These are phyloP conservation scores for Kodamaea fungicola DNA, from an alignment of 1,139 yeast genomes.

Conservation along the genomic window DNA sequence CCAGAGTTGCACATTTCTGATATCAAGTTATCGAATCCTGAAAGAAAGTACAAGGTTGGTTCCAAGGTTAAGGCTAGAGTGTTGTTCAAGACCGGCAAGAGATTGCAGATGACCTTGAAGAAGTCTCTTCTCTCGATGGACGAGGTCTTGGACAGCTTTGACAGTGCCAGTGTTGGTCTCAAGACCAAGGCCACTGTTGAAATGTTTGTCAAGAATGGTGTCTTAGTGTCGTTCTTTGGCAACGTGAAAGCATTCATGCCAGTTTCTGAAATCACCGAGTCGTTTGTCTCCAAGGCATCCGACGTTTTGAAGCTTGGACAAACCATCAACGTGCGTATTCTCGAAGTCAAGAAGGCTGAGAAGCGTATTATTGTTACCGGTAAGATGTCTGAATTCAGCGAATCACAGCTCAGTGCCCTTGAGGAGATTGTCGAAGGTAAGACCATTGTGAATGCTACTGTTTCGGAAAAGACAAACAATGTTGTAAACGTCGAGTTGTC, in stretches of 20 bases:
- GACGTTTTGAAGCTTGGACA: conserved; percentile 84
- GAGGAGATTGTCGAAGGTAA: conserved; percentile 56
- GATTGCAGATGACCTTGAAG: conserved; percentile 67
- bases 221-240: conserved; percentile 80
- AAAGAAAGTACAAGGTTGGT: conserved; percentile 84
- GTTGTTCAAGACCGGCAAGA: conserved; percentile 34
- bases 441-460: conserved; percentile 55
- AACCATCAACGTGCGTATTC: conserved; percentile 69
- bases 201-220: conserved; percentile 72
- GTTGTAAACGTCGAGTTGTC: conserved; percentile 62
- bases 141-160: conserved; percentile 52
- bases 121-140: conserved; percentile 74
- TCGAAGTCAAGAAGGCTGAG: conserved; percentile 52
- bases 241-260: conserved; percentile 78
- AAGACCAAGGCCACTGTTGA: conserved; percentile 76
- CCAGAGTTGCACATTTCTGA: conserved; percentile 80
- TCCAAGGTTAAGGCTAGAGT: conserved; percentile 74
- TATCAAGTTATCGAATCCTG: conserved; percentile 80
- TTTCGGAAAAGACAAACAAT: conserved; percentile 76
- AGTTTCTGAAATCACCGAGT: conserved; percentile 83
- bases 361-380: conserved; percentile 70
- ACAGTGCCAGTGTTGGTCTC: conserved; percentile 53
- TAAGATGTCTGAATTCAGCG: conserved; percentile 50
- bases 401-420: conserved; percentile 47
- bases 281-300: conserved; percentile 72